These are phyloP conservation scores for Luffa acutangula DNA, from an alignment of 306 rosid species.

Conservation along the genomic window DNA sequence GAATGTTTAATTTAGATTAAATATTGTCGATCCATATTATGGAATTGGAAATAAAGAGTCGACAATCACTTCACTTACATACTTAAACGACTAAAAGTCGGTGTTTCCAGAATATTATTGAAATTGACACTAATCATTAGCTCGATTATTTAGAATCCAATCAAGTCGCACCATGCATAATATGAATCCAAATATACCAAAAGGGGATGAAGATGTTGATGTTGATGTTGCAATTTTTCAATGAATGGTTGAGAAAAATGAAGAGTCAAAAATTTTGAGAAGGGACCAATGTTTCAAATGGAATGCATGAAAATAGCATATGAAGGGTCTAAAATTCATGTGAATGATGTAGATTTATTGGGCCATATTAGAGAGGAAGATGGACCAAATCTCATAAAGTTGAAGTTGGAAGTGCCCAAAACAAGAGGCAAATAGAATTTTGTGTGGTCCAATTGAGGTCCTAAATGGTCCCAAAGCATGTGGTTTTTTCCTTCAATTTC, in stretches of 20 bases:
- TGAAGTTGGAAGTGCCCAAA: background rate
- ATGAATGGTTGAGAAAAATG: background rate
- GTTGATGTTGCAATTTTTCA: background rate
- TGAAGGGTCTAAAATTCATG: constrained; percentile 10
- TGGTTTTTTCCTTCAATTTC: background rate
- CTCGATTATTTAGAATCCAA: background rate
- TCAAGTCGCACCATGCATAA: background rate
- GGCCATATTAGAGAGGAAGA: background rate
- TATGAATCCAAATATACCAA: background rate
- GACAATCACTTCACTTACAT: background rate
- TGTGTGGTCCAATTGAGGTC: background rate
- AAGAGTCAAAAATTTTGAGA: background rate
- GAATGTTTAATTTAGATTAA: background rate
- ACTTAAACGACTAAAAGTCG: background rate
- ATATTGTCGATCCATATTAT: background rate
- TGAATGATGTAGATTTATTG: background rate
- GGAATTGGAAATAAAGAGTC: background rate
- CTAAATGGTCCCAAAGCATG: constrained; percentile 3
- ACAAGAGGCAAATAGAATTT: background rate
- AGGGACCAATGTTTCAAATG: constrained; percentile 8
- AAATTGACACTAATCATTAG: background rate
- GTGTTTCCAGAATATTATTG: background rate
- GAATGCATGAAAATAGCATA: background rate
- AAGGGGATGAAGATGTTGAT: background rate
- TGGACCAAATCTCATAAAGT: constrained; percentile 11